Base-by-base conservation (phyloP, 805 yeast species). In the Suhomyces sp. region DNA sequence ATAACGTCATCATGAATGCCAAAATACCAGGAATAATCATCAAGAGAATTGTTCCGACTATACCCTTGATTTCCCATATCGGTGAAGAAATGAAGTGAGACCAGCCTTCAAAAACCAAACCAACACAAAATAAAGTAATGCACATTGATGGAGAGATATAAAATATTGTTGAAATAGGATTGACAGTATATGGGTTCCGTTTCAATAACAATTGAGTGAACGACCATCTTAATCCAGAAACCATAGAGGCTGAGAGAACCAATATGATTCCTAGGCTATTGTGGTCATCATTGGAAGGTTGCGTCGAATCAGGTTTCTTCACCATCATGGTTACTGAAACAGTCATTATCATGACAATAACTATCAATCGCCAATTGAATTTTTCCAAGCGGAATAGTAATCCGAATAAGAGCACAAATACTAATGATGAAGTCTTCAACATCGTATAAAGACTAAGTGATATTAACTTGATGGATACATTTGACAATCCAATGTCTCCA, bases 181-280 rank as follows among this genome's bases (percentile, higher is more conserved):
- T 81, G 24, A 74, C 73, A 4, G 81, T 76, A 35, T 77, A 63
- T 18, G 67, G 69, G 44, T 79, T 79, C 28, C 66, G 71, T 46
- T 75, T 82, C 32, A 93, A 64, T 22, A 91, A 70, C 15, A 93
- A 58, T 54, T 93, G 98, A 1, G 98, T 88, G 42, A 90, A 76
- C 1, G 95, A 91, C 98, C 98, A 93, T 44, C 98, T 74, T 33
- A 93, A 65, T 0, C 98, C 98, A 11, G 93, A 81, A 63, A 88
- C 74, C 54, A 83, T 73, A 2, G 95, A 78, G 4, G 96, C 90
- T 2, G 75, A 63, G 19, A 93, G 62, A 1, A 91, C 97, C 18
- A 88, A 63, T 2, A 78, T 35, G 15, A 88, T 78, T 2, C 98
- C 98, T 2, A 81, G 9, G 23, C 43, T 52, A 37, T 38, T 60